A percentile compares a stretch with the other conserved stretches of the same genome.
Evolutionary conservation across 2,329 filamentous ascomycete species (phyloP).

Genomic region (Capronia epimyces): DNA sequence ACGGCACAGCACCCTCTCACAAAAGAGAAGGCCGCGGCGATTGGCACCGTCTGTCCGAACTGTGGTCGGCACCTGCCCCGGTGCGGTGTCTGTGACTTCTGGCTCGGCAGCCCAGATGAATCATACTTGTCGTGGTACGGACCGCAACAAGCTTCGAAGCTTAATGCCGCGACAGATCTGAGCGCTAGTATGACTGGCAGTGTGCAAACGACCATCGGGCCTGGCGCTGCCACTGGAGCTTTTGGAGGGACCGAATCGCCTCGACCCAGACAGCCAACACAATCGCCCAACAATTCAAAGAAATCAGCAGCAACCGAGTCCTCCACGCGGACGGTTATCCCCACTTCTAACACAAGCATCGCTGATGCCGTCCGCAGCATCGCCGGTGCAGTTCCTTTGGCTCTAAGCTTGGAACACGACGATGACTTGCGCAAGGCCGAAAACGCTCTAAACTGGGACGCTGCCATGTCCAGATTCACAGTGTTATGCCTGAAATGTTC

Average conservation of each 20-base stretch:
- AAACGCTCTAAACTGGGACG: slow-evolving; percentile 33
- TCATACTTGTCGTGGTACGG: slow-evolving; percentile 33
- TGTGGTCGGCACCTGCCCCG: slow-evolving; percentile 60
- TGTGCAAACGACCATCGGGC: slow-evolving; percentile 25
- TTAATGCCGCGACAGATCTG: slow-evolving; percentile 17
- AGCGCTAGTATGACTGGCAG: slow-evolving; percentile 25
- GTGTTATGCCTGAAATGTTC: slow-evolving; percentile 59
- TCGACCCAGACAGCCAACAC: slow-evolving; percentile 7
- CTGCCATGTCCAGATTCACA: slow-evolving; percentile 49
- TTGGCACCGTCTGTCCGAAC: slow-evolving; percentile 54
- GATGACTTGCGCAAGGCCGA: slow-evolving; percentile 11
- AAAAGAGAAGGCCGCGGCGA: slow-evolving; percentile 28
- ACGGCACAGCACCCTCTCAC: slow-evolving; percentile 21
- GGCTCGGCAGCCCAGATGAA: slow-evolving; percentile 56
- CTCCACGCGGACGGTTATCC: slow-evolving; percentile 27
- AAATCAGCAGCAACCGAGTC: slow-evolving; percentile 26
- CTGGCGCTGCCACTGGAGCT: slow-evolving; percentile 2
- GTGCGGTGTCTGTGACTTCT: slow-evolving; percentile 58
- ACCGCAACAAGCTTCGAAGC: slow-evolving; percentile 5
- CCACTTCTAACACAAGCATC: not conserved
- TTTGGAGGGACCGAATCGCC: slow-evolving; percentile 28
- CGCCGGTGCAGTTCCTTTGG: not conserved
- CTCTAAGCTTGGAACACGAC: slow-evolving; percentile 5
- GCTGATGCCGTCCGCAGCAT: slow-evolving; percentile 5
- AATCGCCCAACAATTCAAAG: slow-evolving; percentile 30